Evolutionary conservation across 2,329 filamentous ascomycete species (phyloP), one percentile per base, ranked within the genome.

Genomic region (Parastagonospora nodorum): DNA sequence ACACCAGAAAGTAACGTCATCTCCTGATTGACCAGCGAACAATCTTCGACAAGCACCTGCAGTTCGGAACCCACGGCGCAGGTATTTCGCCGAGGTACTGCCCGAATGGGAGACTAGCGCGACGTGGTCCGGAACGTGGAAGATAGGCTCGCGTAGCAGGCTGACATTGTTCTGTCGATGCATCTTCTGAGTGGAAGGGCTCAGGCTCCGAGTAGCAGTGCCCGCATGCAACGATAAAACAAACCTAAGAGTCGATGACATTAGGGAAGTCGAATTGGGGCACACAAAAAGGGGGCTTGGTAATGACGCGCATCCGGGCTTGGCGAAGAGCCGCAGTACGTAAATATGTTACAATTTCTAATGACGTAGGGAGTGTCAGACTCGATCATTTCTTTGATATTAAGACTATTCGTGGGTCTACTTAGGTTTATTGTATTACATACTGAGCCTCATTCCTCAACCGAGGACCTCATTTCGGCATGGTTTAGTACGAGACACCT

Each of bases 31-130:
- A 32, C 12, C 37, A 28, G 42, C 28, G 19, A 24, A 24, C 19
- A 5, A 24, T 24, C 19, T 24, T 24, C 19, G 19, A 24, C 19
- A 24, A 24, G 19, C 19, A 24, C 19, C 19, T 24, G 19, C 19
- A 24, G 19, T 24, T 15, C 12, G 10, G n/a, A 41, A 2, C 27
- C 36, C 19, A 36, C 46, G 31, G 30, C 5, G n/a, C 10, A 52
- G 55, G 56, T 46, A 32, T 27, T 14, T 50, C 44, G 52, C 54
- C 54, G 48, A 50, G 38, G 43, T 45, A 51, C 51, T 51, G 31
- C 35, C 52, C 54, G 57, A 53, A 11, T 44, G 27, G 45, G 19
- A 24, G 19, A 24, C 5, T 24, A 24, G 19, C 33, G 14, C 11
- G 11, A 4, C 14, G 16, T 36, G 33, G 33, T 36, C 14, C 4